Conservation (phyloP, 2,329 filamentous ascomycete species). For the Fusarium robinianum region DNA sequence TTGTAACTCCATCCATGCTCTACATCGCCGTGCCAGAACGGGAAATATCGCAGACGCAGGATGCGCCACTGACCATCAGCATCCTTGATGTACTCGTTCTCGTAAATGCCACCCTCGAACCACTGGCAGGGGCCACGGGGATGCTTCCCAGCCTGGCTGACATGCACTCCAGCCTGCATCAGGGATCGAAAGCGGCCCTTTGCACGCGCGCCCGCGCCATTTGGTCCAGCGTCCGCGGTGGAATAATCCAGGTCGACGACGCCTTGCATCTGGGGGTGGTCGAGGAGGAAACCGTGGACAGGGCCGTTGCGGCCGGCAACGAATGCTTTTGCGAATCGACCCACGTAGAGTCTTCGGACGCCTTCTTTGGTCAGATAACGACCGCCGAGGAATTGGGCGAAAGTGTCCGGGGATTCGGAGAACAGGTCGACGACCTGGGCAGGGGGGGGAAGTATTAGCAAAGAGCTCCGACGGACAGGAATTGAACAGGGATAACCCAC, state of each 20-base stretch:
- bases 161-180: constrained; percentile 14
- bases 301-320: constrained; percentile 5
- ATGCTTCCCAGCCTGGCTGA: constrained; percentile 11
- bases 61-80: constrained; percentile 9
- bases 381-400: constrained; percentile 10
- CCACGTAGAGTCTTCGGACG: constrained; percentile 7
- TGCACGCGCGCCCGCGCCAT: neutral
- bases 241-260: constrained; percentile 11
- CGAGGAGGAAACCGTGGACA: constrained; percentile 9
- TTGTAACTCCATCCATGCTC: constrained; percentile 13
- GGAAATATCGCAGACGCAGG: constrained; percentile 10
- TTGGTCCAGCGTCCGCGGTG: neutral
- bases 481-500: neutral
- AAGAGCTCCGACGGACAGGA: too few relatives aligned
- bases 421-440: constrained; percentile 10
- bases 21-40: constrained; percentile 16
- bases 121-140: constrained; percentile 12
- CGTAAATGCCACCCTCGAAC: constrained; percentile 18
- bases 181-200: constrained; percentile 12
- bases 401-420: constrained; percentile 5
- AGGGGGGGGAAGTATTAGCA: neutral
- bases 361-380: constrained; percentile 5
- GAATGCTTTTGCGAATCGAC: constrained; percentile 5
- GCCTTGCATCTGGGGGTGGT: constrained; percentile 13
- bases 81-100: constrained; percentile 17